A percentile compares a stretch with the other conserved stretches of the same genome.
These are phyloP conservation scores for Lactifluus piperatus DNA, from an alignment of 768 basidiomycete genomes.

Conservation along the genomic window DNA sequence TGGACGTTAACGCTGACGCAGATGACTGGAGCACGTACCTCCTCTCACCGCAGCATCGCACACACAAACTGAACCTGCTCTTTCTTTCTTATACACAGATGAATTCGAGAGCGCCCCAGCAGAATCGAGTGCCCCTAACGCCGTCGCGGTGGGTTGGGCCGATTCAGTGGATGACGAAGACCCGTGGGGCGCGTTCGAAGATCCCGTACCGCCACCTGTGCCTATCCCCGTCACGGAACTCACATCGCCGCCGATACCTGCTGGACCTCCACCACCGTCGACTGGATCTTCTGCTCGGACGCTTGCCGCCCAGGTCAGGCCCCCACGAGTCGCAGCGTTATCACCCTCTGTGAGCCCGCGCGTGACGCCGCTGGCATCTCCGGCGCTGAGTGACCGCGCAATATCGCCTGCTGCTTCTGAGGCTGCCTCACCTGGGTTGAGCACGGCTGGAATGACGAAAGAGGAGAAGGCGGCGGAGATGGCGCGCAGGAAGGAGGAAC, in stretches of 20 bases:
- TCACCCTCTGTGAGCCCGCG: slow-evolving; percentile 1
- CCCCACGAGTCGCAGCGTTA: neutral
- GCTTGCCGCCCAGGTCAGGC: neutral
- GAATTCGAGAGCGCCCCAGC: slow-evolving; percentile 29
- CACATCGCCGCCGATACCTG: neutral
- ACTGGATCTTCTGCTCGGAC: neutral
- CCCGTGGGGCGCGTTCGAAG: slow-evolving; percentile 20
- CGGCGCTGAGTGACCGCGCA: slow-evolving; percentile 18
- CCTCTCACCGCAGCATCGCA: neutral
- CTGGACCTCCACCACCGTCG: neutral
- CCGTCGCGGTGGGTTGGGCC: slow-evolving; percentile 25
- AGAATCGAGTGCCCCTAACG: slow-evolving; percentile 21
- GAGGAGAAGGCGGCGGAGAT: slow-evolving; percentile 95
- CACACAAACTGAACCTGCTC: neutral
- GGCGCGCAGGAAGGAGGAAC: slow-evolving; percentile 83
- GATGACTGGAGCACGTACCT: slow-evolving; percentile 83
- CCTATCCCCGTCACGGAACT: slow-evolving; percentile 16
- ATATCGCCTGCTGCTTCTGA: slow-evolving; percentile 19
- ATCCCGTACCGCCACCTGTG: slow-evolving; percentile 1
- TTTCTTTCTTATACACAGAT: slow-evolving; percentile 15
- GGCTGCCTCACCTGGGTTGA: slow-evolving; percentile 19
- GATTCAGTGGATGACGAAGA: slow-evolving; percentile 12
- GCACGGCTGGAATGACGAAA: slow-evolving; percentile 53
- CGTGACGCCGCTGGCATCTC: slow-evolving; percentile 7
- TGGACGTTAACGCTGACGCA: slow-evolving; percentile 88